These are phyloP conservation scores for Diaporthe citriasiana DNA, from an alignment of 2,329 filamentous ascomycete genomes.

Conservation along the genomic window DNA sequence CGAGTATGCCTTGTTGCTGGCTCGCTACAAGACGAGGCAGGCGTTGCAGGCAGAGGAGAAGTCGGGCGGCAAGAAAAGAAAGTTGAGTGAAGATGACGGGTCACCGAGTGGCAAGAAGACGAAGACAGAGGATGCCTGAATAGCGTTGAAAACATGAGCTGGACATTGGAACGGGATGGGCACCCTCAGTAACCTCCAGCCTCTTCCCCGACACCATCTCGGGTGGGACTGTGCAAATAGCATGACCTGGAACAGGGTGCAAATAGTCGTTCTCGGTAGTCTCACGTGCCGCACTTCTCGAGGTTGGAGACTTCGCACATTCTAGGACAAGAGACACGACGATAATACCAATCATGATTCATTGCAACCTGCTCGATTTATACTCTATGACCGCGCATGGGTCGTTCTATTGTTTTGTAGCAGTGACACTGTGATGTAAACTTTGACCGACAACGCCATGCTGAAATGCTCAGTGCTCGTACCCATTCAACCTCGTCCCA, in stretches of 20 bases:
- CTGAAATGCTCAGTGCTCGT: constrained; percentile 23
- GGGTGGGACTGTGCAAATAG: constrained; percentile 12
- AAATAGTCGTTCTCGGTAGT: not conserved
- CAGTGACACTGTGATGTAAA: not conserved
- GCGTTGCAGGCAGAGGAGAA: constrained; percentile 45
- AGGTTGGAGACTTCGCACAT: not conserved
- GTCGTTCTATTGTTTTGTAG: not conserved
- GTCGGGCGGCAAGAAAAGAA: constrained; percentile 60
- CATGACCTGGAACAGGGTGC: not conserved
- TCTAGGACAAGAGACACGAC: not conserved
- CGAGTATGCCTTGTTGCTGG: constrained; percentile 79
- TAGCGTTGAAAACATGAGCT: not conserved
- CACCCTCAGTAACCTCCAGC: not conserved
- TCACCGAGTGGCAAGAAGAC: constrained; percentile 60
- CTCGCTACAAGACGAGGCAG: constrained; percentile 58
- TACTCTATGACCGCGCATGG: not conserved
- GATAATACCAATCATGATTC: constrained; percentile 15
- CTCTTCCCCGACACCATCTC: not conserved
- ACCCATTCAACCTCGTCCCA: constrained; percentile 56
- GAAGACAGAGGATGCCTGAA: constrained; percentile 52
- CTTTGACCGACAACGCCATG: constrained; percentile 17
- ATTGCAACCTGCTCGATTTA: not conserved
- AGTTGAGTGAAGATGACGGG: constrained; percentile 51
- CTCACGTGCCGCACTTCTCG: not conserved
- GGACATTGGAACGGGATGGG: not conserved